A percentile compares a stretch with the other conserved stretches of the same genome.
These are phyloP conservation scores for Pseudogymnoascus sp. DNA, from an alignment of 2,329 filamentous ascomycete species.

Conservation along the genomic window DNA sequence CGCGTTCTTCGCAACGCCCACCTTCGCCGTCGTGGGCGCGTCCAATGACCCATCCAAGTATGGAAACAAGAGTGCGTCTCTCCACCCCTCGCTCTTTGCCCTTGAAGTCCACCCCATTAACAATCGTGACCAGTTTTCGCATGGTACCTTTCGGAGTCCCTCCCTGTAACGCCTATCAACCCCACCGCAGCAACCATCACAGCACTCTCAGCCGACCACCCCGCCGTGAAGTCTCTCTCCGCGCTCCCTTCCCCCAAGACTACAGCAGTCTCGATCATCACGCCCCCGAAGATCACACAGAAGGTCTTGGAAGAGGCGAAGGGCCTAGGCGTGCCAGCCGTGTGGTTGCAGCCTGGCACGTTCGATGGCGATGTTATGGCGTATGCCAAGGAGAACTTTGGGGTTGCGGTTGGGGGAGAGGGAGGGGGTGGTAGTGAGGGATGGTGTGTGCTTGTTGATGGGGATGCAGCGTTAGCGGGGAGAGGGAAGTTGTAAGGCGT, in stretches of 20 bases:
- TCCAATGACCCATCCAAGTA: slow-evolving; percentile 79
- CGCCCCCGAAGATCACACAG: slow-evolving; percentile 70
- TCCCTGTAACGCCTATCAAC: slow-evolving; percentile 79
- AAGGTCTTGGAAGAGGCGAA: slow-evolving; percentile 71
- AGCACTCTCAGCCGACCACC: slow-evolving; percentile 37
- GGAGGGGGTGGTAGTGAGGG: slow-evolving; percentile 63
- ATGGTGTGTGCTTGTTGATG: slow-evolving; percentile 84
- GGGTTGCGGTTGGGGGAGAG: slow-evolving; percentile 61
- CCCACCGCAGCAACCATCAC: slow-evolving; percentile 59
- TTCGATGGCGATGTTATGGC: slow-evolving; percentile 70
- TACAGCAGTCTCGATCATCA: slow-evolving; percentile 80
- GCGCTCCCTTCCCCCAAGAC: slow-evolving; percentile 58
- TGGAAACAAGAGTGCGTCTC: slow-evolving; percentile 67
- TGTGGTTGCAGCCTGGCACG: slow-evolving; percentile 88
- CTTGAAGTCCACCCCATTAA: slow-evolving; percentile 12
- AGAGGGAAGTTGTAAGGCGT: slow-evolving; percentile 27
- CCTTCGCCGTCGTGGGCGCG: slow-evolving; percentile 84
- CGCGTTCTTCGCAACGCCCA: slow-evolving; percentile 70
- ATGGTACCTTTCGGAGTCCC: slow-evolving; percentile 74
- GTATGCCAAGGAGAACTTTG: slow-evolving; percentile 62
- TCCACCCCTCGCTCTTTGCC: background rate
- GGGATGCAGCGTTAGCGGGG: slow-evolving; percentile 56
- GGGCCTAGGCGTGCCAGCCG: slow-evolving; percentile 60
- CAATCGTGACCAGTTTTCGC: slow-evolving; percentile 58
- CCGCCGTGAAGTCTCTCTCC: slow-evolving; percentile 54